Evolutionary conservation across 1,284 basidiomycete species (phyloP).

Genomic region (Malassezia brasiliensis): DNA sequence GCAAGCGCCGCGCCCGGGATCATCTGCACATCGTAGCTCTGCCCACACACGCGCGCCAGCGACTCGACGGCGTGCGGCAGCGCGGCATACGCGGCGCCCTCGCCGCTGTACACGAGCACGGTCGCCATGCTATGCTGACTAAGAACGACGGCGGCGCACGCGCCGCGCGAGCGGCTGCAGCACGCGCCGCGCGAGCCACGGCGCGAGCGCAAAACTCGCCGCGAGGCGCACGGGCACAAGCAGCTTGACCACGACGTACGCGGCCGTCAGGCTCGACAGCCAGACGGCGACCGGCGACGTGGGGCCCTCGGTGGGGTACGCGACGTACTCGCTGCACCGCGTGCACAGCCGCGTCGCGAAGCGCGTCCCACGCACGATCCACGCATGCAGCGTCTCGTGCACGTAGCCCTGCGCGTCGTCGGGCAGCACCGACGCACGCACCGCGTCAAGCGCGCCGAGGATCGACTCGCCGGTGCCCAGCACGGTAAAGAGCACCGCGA

Average conservation of each 20-base stretch:
- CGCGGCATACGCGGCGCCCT: not conserved
- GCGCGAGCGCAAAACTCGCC: constrained; percentile 64
- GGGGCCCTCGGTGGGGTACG: not conserved
- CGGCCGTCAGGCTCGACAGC: constrained; percentile 55
- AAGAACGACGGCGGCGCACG: not conserved
- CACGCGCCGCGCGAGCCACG: constrained; percentile 58
- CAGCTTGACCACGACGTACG: constrained; percentile 71
- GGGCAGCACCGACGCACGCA: not conserved
- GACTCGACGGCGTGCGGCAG: not conserved
- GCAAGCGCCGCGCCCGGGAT: not conserved
- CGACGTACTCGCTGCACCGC: constrained; percentile 5
- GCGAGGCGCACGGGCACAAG: constrained; percentile 67
- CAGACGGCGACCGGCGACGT: constrained; percentile 54
- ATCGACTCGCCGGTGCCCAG: constrained; percentile 64
- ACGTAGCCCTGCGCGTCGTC: not conserved
- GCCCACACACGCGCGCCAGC: not conserved
- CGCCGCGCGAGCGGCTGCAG: not conserved
- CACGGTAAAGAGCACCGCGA: constrained; percentile 64
- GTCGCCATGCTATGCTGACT: constrained; percentile 14
- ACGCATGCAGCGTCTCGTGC: not conserved
- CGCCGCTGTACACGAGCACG: constrained; percentile 9
- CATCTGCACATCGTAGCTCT: constrained; percentile 6
- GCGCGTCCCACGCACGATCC: constrained; percentile 12
- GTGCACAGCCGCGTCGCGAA: constrained; percentile 13
- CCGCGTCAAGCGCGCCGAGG: constrained; percentile 50